Conservation (phyloP, 352 stramenopile species). For the Phytophthora quininea region DNA sequence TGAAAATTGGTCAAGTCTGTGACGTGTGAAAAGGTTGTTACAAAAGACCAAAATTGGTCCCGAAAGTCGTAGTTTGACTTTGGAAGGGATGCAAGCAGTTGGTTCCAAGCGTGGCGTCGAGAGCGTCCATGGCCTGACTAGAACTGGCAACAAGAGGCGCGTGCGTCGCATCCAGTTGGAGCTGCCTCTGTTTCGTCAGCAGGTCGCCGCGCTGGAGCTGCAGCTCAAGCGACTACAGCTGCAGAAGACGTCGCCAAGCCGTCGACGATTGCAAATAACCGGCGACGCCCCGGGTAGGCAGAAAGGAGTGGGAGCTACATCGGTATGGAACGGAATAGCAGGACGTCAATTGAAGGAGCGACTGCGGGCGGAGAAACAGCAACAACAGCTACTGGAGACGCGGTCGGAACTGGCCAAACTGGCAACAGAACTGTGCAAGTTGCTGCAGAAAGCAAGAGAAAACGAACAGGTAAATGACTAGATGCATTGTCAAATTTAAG, state of each 20-base stretch:
- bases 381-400: slow-evolving; percentile 16
- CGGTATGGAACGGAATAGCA: slow-evolving; percentile 23
- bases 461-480: not conserved
- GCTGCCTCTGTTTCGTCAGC: slow-evolving; percentile 33
- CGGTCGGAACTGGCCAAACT: not conserved
- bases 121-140: not conserved
- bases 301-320: not conserved
- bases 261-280: too few species aligned
- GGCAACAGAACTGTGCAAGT: slow-evolving; percentile 2
- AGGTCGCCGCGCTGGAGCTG: slow-evolving; percentile 39
- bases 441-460: not conserved
- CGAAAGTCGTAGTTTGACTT: too few species aligned
- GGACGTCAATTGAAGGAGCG: slow-evolving; percentile 24
- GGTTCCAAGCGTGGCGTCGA: too few species aligned
- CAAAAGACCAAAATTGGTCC: too few species aligned
- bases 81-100: too few species aligned
- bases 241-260: not conserved
- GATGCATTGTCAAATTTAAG: too few species aligned
- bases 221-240: slow-evolving; percentile 31
- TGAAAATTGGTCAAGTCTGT: not conserved
- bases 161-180: slow-evolving; percentile 33
- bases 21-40: too few species aligned
- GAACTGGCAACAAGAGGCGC: slow-evolving; percentile 13
- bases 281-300: not conserved
- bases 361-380: slow-evolving; percentile 19